Evolutionary conservation across 495 filamentous ascomycete species (phyloP).

Genomic region (Aspergillus cavernicola): DNA sequence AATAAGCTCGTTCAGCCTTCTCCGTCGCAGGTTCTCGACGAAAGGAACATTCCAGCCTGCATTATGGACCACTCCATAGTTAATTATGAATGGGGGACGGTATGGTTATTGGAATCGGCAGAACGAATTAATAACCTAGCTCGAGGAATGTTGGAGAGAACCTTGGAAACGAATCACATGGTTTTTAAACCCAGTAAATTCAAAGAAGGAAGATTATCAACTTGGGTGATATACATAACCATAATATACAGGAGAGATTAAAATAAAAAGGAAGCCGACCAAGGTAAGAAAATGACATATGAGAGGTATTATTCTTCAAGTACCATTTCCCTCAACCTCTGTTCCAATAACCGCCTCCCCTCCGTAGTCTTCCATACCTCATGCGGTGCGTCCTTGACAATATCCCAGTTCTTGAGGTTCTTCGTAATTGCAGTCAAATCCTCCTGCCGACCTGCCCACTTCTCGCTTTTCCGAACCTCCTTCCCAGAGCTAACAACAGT

Average conservation of each 20-base stretch:
- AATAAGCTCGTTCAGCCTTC: not conserved
- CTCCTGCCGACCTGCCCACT: constrained; percentile 78
- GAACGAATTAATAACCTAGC: not conserved
- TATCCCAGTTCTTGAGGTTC: constrained; percentile 78
- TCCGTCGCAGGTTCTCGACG: no score
- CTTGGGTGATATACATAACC: not conserved
- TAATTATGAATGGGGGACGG: no score
- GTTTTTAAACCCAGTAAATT: not conserved
- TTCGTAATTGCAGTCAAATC: constrained; percentile 76
- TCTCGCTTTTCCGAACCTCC: constrained; percentile 48
- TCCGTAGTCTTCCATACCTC: constrained; percentile 72
- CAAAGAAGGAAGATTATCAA: not conserved
- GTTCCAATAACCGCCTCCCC: constrained; percentile 67
- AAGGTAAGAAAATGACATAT: not conserved
- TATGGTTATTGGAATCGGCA: not conserved
- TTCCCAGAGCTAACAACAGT: constrained; percentile 79
- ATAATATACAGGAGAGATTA: not conserved
- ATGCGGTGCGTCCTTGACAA: constrained; percentile 80
- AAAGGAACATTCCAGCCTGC: no score
- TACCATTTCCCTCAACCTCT: constrained; percentile 61
- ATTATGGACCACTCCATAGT: no score
- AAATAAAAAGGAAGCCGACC: not conserved
- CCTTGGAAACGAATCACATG: not conserved
- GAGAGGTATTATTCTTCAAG: constrained; percentile 14
- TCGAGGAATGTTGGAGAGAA: not conserved